These are phyloP conservation scores for Rhodofomes roseus DNA, from an alignment of 1,284 basidiomycete genomes.

Conservation along the genomic window DNA sequence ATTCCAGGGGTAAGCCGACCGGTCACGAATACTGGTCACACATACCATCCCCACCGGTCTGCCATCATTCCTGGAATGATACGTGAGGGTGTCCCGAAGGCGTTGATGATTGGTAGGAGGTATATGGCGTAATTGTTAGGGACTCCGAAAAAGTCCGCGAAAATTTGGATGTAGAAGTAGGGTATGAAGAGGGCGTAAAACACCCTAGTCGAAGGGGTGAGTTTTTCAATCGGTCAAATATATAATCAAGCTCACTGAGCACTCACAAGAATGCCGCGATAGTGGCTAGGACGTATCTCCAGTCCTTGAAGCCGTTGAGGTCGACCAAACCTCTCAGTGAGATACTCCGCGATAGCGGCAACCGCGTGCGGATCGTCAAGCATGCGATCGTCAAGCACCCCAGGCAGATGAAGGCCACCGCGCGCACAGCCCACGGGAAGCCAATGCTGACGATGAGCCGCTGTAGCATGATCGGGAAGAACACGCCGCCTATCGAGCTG, in stretches of 20 bases:
- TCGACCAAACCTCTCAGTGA: conserved; percentile 36
- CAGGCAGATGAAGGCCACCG: conserved; percentile 28
- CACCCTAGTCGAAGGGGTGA: conserved; percentile 4
- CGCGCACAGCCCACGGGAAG: conserved; percentile 57
- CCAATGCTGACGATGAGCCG: conserved; percentile 49
- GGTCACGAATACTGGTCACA: not conserved
- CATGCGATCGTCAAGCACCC: conserved; percentile 27
- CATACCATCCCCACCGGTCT: conserved; percentile 38
- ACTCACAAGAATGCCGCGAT: conserved; percentile 29
- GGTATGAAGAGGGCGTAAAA: conserved; percentile 13
- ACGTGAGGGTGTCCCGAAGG: conserved; percentile 45
- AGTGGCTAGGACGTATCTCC: conserved; percentile 26
- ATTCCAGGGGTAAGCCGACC: conserved; percentile 32
- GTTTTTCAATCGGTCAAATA: conserved; percentile 22
- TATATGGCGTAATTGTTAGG: conserved; percentile 42
- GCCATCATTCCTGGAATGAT: conserved; percentile 48
- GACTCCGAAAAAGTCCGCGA: conserved; percentile 40
- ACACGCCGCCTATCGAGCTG: conserved; percentile 49
- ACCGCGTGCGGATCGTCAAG: conserved; percentile 37
- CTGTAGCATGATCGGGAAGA: conserved; percentile 62
- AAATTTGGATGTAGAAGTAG: conserved; percentile 53
- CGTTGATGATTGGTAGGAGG: conserved; percentile 46
- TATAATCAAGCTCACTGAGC: conserved; percentile 16
- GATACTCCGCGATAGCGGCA: conserved; percentile 27
- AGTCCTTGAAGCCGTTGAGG: conserved; percentile 28